Conservation (phyloP, 2,329 filamentous ascomycete species). For the Nemania sp. region DNA sequence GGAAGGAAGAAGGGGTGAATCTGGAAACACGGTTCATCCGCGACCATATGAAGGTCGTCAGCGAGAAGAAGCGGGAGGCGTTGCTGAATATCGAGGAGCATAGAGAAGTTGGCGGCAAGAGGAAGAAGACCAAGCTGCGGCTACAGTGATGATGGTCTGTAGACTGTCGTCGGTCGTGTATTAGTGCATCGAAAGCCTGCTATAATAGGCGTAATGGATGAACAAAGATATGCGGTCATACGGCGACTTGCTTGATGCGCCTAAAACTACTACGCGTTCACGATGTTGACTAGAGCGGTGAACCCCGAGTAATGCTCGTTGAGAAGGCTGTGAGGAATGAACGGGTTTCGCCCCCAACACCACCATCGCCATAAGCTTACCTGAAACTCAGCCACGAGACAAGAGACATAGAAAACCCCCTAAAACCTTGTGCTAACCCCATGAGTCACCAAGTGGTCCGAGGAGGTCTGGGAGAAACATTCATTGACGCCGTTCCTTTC, state of each 20-base stretch:
- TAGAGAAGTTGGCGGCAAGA: conserved; percentile 87
- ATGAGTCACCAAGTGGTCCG: neutral
- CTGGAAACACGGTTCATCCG: conserved; percentile 87
- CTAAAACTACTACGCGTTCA: neutral
- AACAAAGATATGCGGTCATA: neutral
- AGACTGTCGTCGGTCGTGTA: neutral
- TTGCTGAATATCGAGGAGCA: conserved; percentile 89
- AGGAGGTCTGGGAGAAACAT: neutral
- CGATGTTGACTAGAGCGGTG: neutral
- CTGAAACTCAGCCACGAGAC: neutral
- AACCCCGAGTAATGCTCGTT: neutral
- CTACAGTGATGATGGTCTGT: conserved; percentile 27
- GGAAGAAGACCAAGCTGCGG: conserved; percentile 64
- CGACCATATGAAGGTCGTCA: conserved; percentile 84
- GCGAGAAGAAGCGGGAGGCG: conserved; percentile 95
- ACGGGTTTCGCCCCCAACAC: neutral
- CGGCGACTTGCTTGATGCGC: neutral
- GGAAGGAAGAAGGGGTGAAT: conserved; percentile 89
- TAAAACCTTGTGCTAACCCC: neutral
- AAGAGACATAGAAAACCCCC: neutral
- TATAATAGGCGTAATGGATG: neutral
- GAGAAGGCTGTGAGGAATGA: neutral
- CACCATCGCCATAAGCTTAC: neutral
- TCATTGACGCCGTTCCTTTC: too few relatives aligned
- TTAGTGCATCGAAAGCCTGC: neutral